Base-by-base conservation (phyloP, 805 yeast species). In the Barnettozyma californica region DNA sequence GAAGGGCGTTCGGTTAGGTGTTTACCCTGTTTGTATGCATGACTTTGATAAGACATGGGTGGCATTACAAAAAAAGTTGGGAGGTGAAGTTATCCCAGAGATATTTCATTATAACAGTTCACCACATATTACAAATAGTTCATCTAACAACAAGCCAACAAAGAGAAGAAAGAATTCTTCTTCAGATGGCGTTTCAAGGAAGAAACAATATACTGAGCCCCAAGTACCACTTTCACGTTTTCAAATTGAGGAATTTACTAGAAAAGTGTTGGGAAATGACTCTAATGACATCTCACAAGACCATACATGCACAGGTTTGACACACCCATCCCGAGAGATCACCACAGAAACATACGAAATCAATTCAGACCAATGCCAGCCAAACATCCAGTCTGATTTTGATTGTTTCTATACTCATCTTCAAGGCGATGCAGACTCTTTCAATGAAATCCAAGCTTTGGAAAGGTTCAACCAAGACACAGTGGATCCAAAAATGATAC, bases 131-230 rank as follows among this genome's bases (percentile, higher is more conserved):
- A 8, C 18, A 34, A 14, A 35, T 18, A 9, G 13, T 18, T 9
- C 10, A 16, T 16, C 18, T 10, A 16, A n/a, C 38, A 35, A 8
- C 21, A 35, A 19, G 21, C 38, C 38, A 35, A 16, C 38, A 35
- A 35, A 35, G 38, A 35, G 38, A 35, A 35, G 38, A 35, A 35
- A 35, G 38, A 35, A 21, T 35, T 35, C 38, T 19, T 35, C 38
- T 35, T 9, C 21, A 33, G 18, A 10, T 35, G 38, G 21, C 2
- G 21, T 7, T 35, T 18, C 21, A n/a, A n/a, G n/a, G 14, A 35
- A 35, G 21, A 35, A 35, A 16, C 38, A 35, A 18, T 11, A 7
- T 16, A 35, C 3, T 29, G n/a, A 29, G 33, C 4, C 33, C 16
- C 9, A 11, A 13, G 7, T 4, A 29, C 33, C n/a, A 5, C 7